Evolutionary conservation across 1,139 yeast species (phyloP).

Genomic region (Diutina mesorugosa): DNA sequence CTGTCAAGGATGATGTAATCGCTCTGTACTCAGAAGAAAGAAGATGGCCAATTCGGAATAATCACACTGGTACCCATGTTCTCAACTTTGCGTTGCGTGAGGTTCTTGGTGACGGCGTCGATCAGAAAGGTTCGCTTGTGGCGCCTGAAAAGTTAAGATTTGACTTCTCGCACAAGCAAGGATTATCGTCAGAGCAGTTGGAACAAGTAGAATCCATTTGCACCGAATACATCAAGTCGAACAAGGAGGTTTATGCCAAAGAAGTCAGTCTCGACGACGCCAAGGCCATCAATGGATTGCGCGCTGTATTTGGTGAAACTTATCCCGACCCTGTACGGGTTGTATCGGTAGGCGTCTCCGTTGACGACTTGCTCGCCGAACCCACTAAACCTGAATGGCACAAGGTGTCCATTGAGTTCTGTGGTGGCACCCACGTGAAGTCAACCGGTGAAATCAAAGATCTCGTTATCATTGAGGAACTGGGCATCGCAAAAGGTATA

Average conservation of each 20-base stretch:
- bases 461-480: constrained; percentile 80
- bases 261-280: constrained; percentile 72
- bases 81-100: constrained; percentile 80
- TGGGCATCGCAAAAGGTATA: constrained; percentile 97
- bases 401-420: constrained; percentile 76
- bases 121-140: constrained; percentile 94
- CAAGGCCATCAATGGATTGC: constrained; percentile 63
- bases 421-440: constrained; percentile 97
- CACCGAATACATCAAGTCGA: constrained; percentile 57
- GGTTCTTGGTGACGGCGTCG: constrained; percentile 77
- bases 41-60: constrained; percentile 94
- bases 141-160: constrained; percentile 92
- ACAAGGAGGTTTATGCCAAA: constrained; percentile 63
- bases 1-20: constrained; percentile 57
- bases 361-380: constrained; percentile 61
- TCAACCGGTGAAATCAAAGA: constrained; percentile 91
- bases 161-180: constrained; percentile 89
- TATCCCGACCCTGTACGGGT: constrained; percentile 99
- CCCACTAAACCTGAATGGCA: constrained; percentile 70
- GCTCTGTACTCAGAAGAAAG: constrained; percentile 88
- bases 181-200: constrained; percentile 57
- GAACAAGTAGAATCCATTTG: constrained; percentile 63
- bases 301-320: constrained; percentile 98
- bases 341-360: constrained; percentile 86
- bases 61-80: constrained; percentile 97